Evolutionary conservation across 148 eudicot species (phyloP).

Genomic region (Persicaria maculosa): DNA sequence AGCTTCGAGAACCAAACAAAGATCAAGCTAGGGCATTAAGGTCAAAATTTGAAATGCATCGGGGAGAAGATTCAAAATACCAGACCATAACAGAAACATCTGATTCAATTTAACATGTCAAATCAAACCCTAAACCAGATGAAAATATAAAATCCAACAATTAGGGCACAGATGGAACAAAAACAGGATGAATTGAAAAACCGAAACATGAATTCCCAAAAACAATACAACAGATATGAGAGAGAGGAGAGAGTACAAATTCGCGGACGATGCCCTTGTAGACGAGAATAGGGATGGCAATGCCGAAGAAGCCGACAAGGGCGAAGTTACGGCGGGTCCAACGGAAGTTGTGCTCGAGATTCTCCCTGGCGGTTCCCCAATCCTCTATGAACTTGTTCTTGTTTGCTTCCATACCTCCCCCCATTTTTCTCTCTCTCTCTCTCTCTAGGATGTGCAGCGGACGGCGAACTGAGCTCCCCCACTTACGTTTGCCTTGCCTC

Average conservation of each 20-base stretch:
- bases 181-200: neutral
- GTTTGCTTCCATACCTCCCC: conserved; percentile 89
- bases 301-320: conserved; percentile 75
- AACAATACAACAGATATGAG: neutral
- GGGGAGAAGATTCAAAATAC: no score
- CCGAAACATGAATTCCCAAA: neutral
- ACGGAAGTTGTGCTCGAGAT: conserved; percentile 79
- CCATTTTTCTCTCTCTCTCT: conserved; percentile 34
- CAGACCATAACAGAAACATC: neutral
- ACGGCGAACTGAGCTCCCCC: no score
- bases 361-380: conserved; percentile 78
- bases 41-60: no score
- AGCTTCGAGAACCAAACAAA: no score
- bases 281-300: conserved; percentile 68
- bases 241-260: conserved; percentile 40
- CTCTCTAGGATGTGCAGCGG: neutral
- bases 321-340: conserved; percentile 97
- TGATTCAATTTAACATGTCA: neutral
- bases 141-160: neutral
- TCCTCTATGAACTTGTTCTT: conserved; percentile 94
- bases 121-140: neutral
- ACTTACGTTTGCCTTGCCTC: no score
- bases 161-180: no score
- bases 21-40: no score
- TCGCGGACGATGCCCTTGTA: conserved; percentile 95